Percentiles rank a stretch among this genome's conserved stretches.
Conservation (phyloP, 2,329 filamentous ascomycete genomes). For the Fusarium torulosum region DNA sequence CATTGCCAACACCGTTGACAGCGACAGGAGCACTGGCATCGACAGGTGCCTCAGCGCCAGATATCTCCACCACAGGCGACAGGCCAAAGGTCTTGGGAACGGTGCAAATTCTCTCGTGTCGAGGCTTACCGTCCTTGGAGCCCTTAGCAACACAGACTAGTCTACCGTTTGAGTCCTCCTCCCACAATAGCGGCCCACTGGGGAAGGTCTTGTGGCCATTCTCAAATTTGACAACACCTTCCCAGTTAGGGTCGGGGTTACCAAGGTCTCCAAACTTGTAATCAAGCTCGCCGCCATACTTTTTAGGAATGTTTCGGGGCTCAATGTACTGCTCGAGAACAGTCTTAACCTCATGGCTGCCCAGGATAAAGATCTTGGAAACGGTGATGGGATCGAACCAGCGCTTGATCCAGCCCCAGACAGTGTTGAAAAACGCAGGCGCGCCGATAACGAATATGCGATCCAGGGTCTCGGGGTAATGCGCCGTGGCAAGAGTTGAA, state of each 20-base stretch:
- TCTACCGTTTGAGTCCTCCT: slow-evolving; percentile 58
- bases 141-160: slow-evolving; percentile 69
- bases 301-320: slow-evolving; percentile 83
- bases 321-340: slow-evolving; percentile 88
- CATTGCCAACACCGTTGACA: slow-evolving; percentile 17
- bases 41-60: neutral
- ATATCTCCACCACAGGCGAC: slow-evolving; percentile 21
- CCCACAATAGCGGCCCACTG: slow-evolving; percentile 69
- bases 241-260: slow-evolving; percentile 74
- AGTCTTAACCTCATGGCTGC: slow-evolving; percentile 76
- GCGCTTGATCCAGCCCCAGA: slow-evolving; percentile 94
- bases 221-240: slow-evolving; percentile 64
- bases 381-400: slow-evolving; percentile 96
- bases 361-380: slow-evolving; percentile 95
- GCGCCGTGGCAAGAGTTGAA: slow-evolving; percentile 86
- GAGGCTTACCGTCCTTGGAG: slow-evolving; percentile 58
- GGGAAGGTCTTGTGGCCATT: slow-evolving; percentile 66
- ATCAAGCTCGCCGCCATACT: slow-evolving; percentile 89
- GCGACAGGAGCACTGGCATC: slow-evolving; percentile 1
- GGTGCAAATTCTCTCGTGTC: slow-evolving; percentile 64
- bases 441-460: slow-evolving; percentile 82
- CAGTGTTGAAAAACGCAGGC: slow-evolving; percentile 89
- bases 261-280: slow-evolving; percentile 83
- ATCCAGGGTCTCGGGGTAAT: slow-evolving; percentile 92
- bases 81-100: slow-evolving; percentile 58